These are phyloP conservation scores for Oenanthe sinensis DNA, from an alignment of 129 eudicot genomes.

Conservation along the genomic window DNA sequence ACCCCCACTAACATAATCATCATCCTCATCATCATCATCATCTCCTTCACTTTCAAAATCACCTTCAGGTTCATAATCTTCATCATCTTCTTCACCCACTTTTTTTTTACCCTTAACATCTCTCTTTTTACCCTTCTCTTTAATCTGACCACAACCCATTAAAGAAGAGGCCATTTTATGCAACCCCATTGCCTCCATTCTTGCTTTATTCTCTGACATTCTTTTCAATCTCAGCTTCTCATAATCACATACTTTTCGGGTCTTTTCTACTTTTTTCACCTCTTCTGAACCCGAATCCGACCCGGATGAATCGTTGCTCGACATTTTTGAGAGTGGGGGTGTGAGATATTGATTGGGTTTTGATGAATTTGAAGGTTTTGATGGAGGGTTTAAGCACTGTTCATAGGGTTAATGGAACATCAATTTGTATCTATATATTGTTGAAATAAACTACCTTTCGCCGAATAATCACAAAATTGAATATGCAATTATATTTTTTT, in stretches of 20 bases:
- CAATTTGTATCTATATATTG: too few relatives aligned
- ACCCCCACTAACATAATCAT: slow-evolving; percentile 18
- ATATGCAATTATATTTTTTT: too few relatives aligned
- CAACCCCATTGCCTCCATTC: slow-evolving; percentile 86
- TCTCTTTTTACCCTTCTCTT: slow-evolving; percentile 8
- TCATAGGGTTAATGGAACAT: too few relatives aligned
- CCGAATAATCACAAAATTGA: too few relatives aligned
- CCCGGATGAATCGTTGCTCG: slow-evolving; percentile 21
- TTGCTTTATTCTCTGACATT: slow-evolving; percentile 71
- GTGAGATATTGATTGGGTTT: not conserved
- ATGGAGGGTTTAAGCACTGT: not conserved
- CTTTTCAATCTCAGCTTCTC: slow-evolving; percentile 69
- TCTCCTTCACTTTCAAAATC: slow-evolving; percentile 31
- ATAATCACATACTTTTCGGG: slow-evolving; percentile 42
- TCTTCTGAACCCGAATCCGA: slow-evolving; percentile 20
- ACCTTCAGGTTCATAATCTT: slow-evolving; percentile 32
- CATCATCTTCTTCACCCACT: slow-evolving; percentile 47
- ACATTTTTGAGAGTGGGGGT: not conserved
- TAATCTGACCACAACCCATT: slow-evolving; percentile 28
- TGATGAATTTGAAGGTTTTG: not conserved
- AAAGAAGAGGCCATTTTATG: slow-evolving; percentile 51
- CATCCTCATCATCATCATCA: slow-evolving; percentile 30
- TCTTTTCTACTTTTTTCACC: slow-evolving; percentile 12
- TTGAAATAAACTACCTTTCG: too few relatives aligned
- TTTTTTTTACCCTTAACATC: slow-evolving; percentile 46